phyloP scores from a whole-genome alignment of 148 eudicot species.

The Spergularia bocconei region DNA sequence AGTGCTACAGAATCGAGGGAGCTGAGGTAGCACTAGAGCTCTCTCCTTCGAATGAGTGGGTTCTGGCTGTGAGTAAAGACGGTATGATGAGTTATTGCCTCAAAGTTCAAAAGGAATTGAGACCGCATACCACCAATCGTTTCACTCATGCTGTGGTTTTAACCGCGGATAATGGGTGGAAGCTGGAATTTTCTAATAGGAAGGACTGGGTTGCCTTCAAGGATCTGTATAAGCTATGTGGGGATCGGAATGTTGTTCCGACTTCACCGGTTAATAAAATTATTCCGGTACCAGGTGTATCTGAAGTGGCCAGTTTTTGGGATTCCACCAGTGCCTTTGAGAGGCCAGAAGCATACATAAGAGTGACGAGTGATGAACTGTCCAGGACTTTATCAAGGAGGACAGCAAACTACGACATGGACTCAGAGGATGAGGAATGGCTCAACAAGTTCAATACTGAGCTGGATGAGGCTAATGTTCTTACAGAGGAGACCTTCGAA shows the following conservation, averaged over 20 bases:
- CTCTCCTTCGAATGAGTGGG: slow-evolving; percentile 57
- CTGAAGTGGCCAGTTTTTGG: slow-evolving; percentile 44
- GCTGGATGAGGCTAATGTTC: slow-evolving; percentile 25
- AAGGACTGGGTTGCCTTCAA: slow-evolving; percentile 79
- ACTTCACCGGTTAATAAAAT: slow-evolving; percentile 39
- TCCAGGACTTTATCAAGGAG: slow-evolving; percentile 62
- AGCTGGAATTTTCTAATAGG: slow-evolving; percentile 74
- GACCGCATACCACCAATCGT: slow-evolving; percentile 56
- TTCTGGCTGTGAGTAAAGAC: slow-evolving; percentile 54
- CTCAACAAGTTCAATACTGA: slow-evolving; percentile 47
- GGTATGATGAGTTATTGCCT: slow-evolving; percentile 42
- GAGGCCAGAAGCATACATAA: slow-evolving; percentile 69
- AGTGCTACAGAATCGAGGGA: slow-evolving; percentile 65
- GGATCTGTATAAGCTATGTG: slow-evolving; percentile 70
- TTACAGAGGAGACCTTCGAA: slow-evolving; percentile 69
- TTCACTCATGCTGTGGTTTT: slow-evolving; percentile 61
- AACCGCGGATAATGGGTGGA: slow-evolving; percentile 63
- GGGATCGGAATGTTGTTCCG: slow-evolving; percentile 46
- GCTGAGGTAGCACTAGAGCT: slow-evolving; percentile 54
- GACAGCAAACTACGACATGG: slow-evolving; percentile 73
- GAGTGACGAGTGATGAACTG: slow-evolving; percentile 62
- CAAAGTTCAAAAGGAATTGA: slow-evolving; percentile 50
- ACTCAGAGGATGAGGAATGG: slow-evolving; percentile 81
- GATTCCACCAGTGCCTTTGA: slow-evolving; percentile 28
- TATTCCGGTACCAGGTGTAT: slow-evolving; percentile 76